Percentiles rank a stretch among this genome's conserved stretches.
Evolutionary conservation across 1,139 yeast genomes (phyloP).

Genomic region (Candida smagusa): DNA sequence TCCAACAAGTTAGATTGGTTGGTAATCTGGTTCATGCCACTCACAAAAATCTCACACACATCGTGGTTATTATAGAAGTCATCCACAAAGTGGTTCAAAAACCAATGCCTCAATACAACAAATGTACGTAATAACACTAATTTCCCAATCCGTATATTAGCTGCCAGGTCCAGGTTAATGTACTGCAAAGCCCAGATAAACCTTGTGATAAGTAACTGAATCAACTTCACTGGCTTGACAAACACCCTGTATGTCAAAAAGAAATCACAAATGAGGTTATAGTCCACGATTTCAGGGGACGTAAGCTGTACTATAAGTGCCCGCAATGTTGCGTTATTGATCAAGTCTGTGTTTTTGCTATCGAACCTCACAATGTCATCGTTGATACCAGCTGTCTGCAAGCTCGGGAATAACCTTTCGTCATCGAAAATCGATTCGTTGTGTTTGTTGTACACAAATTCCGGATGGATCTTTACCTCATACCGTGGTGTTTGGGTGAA

Average conservation of each 20-base stretch:
- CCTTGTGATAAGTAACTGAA: constrained; percentile 61
- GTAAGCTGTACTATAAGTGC: constrained; percentile 74
- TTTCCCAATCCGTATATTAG: constrained; percentile 53
- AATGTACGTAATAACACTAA: constrained; percentile 79
- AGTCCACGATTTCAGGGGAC: constrained; percentile 75
- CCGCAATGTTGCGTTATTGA: constrained; percentile 41
- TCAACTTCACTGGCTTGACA: constrained; percentile 52
- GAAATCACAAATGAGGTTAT: constrained; percentile 76
- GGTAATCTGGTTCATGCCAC: constrained; percentile 47
- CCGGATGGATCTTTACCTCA: constrained; percentile 13
- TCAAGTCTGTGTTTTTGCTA: constrained; percentile 27
- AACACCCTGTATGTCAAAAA: constrained; percentile 80
- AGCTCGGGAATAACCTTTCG: constrained; percentile 31
- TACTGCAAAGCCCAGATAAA: constrained; percentile 69
- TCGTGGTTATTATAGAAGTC: constrained; percentile 53
- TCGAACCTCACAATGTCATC: constrained; percentile 36
- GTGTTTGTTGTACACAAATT: constrained; percentile 35
- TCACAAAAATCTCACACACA: constrained; percentile 47
- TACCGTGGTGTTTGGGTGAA: background rate
- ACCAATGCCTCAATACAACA: constrained; percentile 87
- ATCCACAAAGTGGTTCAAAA: constrained; percentile 70
- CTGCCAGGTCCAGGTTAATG: constrained; percentile 29
- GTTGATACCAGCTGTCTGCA: constrained; percentile 16
- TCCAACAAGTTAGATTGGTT: constrained; percentile 28
- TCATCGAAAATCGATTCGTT: constrained; percentile 44